Base-by-base conservation (phyloP, 192 early-diverging fungal genomes). In the Backusella mclennaniae region DNA sequence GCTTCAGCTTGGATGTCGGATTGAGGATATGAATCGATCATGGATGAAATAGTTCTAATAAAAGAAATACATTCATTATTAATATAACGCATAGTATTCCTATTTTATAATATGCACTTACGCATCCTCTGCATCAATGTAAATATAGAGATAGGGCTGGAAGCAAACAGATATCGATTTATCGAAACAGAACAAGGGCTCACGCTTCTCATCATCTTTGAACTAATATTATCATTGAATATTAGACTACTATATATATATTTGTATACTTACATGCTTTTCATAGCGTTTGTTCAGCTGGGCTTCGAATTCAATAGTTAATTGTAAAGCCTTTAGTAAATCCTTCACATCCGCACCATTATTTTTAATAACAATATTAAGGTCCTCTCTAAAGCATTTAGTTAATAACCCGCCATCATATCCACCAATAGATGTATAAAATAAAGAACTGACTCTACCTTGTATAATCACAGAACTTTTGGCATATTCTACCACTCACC, bases 281-380 rank as follows among this genome's bases (percentile, higher is more conserved):
- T 80, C 80, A 75, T 96, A 98, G 49, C 93, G 84, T 33, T 90
- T 90, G 41, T 89, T 84, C 11, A 97, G 84, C 79, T 97, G 96
- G 17, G 81, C 82, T 83, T 99, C 98, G 82, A 98, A 98, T 38
- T 96, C 96, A 68, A 95, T 85, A 0, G 98, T 97, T 11, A 91
- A 84, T 21, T 95, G 91, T 73, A 99, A 78, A 0, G 92, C 92
- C 19, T 89, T 79, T 9, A 96, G 81, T 75, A 99, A 85, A 17
- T 89, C 75, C 68, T 92, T 92, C 0, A 96, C 94, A 74, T 92
- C 88, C 29, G 70, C 39, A 29, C 21, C 26, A 33, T 71, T 71
- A 33, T 71, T 71, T 29, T 49, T 82, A 69, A 98, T 81, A 21
- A 93, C 86, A 36, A 91, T 88, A 7, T 86, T 78, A 66, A 95